Percentiles rank a stretch among this genome's conserved stretches.
Evolutionary conservation across 495 filamentous ascomycete genomes (phyloP).

Genomic region (Trichoderma gamsii): DNA sequence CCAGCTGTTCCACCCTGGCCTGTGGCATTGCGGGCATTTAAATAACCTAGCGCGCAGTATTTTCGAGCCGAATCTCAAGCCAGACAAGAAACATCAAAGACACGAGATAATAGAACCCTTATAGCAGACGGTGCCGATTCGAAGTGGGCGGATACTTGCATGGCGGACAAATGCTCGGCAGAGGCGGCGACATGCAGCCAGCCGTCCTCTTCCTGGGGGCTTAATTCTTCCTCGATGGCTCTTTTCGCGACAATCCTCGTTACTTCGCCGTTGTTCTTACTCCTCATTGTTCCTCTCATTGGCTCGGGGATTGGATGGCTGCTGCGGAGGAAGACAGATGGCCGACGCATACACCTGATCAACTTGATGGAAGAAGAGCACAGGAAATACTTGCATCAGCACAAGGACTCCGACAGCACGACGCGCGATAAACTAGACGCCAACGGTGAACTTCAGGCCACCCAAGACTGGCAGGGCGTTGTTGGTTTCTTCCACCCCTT

Average conservation of each 20-base stretch:
- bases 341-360: conserved; percentile 55
- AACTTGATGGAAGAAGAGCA: conserved; percentile 56
- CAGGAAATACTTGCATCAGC: conserved; percentile 41
- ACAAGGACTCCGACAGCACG: conserved; percentile 27
- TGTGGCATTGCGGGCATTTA: conserved; percentile 1
- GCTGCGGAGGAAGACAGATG: conserved; percentile 59
- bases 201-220: background rate
- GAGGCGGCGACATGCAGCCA: conserved; percentile 12
- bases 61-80: background rate
- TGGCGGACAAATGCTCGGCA: conserved; percentile 10
- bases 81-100: background rate
- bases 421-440: conserved; percentile 53
- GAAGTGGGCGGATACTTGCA: background rate
- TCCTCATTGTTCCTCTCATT: conserved; percentile 30
- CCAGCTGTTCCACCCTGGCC: background rate
- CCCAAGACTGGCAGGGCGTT: conserved; percentile 67
- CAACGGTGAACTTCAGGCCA: conserved; percentile 41
- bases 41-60: background rate
- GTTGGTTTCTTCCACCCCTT: conserved; percentile 98
- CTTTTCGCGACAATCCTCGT: conserved; percentile 4
- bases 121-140: background rate
- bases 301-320: conserved; percentile 55
- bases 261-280: conserved; percentile 26
- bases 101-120: background rate
- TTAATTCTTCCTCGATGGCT: background rate